Conservation (phyloP, 2,329 filamentous ascomycete genomes). For the Verticillium longisporum region DNA sequence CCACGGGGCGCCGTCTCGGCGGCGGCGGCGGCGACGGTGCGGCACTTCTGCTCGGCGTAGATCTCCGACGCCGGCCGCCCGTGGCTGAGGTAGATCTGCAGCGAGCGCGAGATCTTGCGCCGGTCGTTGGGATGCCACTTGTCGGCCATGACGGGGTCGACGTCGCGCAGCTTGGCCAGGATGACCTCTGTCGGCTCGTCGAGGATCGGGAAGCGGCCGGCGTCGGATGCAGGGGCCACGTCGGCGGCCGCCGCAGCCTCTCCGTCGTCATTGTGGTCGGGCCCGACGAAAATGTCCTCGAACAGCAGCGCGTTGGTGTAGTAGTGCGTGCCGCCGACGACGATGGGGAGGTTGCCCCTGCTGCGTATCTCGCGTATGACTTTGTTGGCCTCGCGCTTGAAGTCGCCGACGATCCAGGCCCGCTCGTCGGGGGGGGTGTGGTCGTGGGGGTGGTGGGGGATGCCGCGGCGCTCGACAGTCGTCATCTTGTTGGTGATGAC, state of each 20-base stretch:
- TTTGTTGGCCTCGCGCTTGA: slow-evolving; percentile 60
- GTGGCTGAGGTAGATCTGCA: slow-evolving; percentile 84
- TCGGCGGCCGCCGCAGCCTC: slow-evolving; percentile 3
- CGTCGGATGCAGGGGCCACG: slow-evolving; percentile 26
- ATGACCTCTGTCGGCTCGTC: slow-evolving; percentile 65
- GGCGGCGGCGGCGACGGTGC: slow-evolving; percentile 24
- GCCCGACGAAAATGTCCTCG: slow-evolving; percentile 57
- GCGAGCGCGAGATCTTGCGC: slow-evolving; percentile 80
- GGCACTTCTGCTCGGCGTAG: slow-evolving; percentile 68
- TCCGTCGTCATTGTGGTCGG: slow-evolving; percentile 20
- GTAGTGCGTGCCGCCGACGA: slow-evolving; percentile 94
- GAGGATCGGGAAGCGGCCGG: slow-evolving; percentile 58
- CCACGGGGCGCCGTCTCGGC: slow-evolving; percentile 9
- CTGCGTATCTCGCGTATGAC: slow-evolving; percentile 71
- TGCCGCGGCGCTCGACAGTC: slow-evolving; percentile 62
- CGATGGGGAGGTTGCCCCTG: slow-evolving; percentile 74
- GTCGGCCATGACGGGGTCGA: slow-evolving; percentile 84
- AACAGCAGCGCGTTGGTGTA: slow-evolving; percentile 89
- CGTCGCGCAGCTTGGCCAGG: slow-evolving; percentile 63
- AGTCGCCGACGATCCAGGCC: slow-evolving; percentile 77
- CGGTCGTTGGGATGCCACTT: slow-evolving; percentile 92
- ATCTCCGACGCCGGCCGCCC: slow-evolving; percentile 78
- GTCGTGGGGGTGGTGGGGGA: slow-evolving; percentile 84
- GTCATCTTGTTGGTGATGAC: slow-evolving; percentile 95
- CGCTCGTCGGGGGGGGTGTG: slow-evolving; percentile 68